phyloP scores from a whole-genome alignment of 805 yeast species.

The Gaillardinia entomophila region DNA sequence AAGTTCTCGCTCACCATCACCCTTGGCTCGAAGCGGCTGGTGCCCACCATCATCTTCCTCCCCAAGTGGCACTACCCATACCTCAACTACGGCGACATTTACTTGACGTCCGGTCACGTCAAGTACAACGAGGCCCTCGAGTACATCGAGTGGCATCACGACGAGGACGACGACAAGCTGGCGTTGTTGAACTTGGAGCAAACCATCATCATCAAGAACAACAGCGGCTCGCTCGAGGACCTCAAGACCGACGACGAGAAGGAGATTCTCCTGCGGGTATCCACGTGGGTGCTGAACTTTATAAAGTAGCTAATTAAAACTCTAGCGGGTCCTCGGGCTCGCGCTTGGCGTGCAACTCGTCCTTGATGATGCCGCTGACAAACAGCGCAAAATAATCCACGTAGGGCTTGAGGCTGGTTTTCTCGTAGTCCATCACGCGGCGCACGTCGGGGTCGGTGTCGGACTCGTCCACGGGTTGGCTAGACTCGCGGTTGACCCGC shows the following conservation, averaged over 20 bases:
- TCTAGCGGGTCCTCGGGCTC: constrained; percentile 28
- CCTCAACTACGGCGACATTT: constrained; percentile 42
- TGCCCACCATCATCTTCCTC: constrained; percentile 57
- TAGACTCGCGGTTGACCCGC: constrained; percentile 21
- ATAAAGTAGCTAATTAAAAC: constrained; percentile 10
- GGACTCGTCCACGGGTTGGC: constrained; percentile 17
- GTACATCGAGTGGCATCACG: constrained; percentile 69
- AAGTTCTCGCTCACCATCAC: constrained; percentile 45
- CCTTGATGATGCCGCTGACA: constrained; percentile 51
- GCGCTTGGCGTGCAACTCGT: constrained; percentile 39
- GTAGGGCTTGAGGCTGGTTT: constrained; percentile 67
- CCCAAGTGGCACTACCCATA: constrained; percentile 68
- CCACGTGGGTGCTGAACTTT: not conserved
- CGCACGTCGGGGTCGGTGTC: constrained; percentile 12
- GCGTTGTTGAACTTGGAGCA: constrained; percentile 6
- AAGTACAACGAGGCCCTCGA: constrained; percentile 47
- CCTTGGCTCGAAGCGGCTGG: constrained; percentile 6
- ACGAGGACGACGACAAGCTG: constrained; percentile 7
- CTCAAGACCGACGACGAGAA: constrained; percentile 5
- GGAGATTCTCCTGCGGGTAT: constrained; percentile 1
- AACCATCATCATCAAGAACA: constrained; percentile 30
- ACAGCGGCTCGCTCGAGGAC: constrained; percentile 30
- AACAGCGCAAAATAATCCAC: constrained; percentile 60
- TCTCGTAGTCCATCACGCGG: constrained; percentile 45
- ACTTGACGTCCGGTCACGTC: constrained; percentile 52